These are phyloP conservation scores for Dryas drummondii DNA, from an alignment of 306 rosid genomes.

Conservation along the genomic window DNA sequence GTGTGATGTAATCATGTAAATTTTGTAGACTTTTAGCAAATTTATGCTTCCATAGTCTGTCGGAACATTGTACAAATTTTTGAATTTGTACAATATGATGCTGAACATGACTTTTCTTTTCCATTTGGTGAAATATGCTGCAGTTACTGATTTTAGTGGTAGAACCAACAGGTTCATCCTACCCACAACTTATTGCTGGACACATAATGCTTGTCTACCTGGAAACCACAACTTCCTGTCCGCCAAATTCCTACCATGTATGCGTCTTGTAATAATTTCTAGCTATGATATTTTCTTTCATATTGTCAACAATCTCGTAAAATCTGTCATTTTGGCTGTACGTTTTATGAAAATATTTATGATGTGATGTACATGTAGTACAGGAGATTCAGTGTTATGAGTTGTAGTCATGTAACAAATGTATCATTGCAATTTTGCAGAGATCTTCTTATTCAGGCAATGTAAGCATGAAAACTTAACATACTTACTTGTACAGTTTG, in stretches of 20 bases:
- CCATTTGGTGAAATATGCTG: neutral
- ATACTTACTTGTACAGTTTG: constrained; percentile 58
- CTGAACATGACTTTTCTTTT: neutral
- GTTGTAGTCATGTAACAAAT: too few species aligned
- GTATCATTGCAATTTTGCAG: too few species aligned
- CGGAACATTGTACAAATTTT: neutral
- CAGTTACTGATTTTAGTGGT: neutral
- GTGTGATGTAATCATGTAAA: neutral
- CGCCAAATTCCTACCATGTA: constrained; percentile 21
- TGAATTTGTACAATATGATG: neutral
- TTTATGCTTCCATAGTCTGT: neutral
- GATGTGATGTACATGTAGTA: neutral
- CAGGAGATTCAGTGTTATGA: too few species aligned
- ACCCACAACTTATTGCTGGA: constrained; percentile 11
- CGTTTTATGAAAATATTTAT: neutral
- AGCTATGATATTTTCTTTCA: neutral
- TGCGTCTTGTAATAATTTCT: neutral
- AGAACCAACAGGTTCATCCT: neutral
- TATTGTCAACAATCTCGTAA: neutral
- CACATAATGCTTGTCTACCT: constrained; percentile 20
- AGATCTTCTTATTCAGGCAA: neutral
- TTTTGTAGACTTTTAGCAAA: neutral
- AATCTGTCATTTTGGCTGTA: neutral
- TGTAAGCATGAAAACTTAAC: neutral
- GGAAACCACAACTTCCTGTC: constrained; percentile 30